Evolutionary conservation across 371 early-diverging fungal genomes (phyloP).

Genomic region (Nematocida sp.): DNA sequence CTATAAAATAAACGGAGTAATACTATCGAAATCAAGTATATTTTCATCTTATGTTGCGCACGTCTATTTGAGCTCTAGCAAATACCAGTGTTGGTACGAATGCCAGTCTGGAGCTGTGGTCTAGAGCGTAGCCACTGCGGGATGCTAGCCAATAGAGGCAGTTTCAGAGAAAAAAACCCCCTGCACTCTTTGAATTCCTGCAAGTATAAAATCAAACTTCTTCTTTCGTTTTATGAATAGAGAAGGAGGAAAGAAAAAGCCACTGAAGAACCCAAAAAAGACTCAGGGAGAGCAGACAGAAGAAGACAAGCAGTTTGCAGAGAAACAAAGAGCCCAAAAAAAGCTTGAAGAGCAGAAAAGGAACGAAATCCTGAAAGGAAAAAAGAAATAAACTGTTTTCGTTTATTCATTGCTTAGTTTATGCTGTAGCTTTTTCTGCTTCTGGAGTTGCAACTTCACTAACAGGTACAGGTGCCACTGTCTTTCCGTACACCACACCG

Average conservation of each 20-base stretch:
- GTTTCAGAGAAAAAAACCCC: no score
- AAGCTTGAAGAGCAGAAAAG: slow-evolving; percentile 2
- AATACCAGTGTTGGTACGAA: no score
- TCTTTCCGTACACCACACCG: slow-evolving; percentile 51
- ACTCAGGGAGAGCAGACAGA: neutral
- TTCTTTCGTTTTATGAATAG: no score
- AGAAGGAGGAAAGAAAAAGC: slow-evolving; percentile 52
- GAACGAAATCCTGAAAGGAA: slow-evolving; percentile 20
- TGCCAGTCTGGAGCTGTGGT: no score
- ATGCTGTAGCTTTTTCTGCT: slow-evolving; percentile 7
- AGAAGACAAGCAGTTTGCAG: slow-evolving; percentile 18
- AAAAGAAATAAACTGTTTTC: slow-evolving; percentile 33
- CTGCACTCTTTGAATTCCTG: no score
- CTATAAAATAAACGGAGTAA: slow-evolving; percentile 50
- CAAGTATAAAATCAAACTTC: no score
- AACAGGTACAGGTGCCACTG: slow-evolving; percentile 13
- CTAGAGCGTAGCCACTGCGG: no score
- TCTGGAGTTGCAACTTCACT: slow-evolving; percentile 8
- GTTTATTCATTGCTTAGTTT: neutral
- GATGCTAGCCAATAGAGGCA: no score
- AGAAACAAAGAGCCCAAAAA: slow-evolving; percentile 21
- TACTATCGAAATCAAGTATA: no score
- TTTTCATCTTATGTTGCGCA: no score
- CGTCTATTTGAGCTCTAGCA: no score
- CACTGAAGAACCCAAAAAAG: slow-evolving; percentile 41